Conservation (phyloP, 306 rosid genomes). For the Corylus heterophylla region DNA sequence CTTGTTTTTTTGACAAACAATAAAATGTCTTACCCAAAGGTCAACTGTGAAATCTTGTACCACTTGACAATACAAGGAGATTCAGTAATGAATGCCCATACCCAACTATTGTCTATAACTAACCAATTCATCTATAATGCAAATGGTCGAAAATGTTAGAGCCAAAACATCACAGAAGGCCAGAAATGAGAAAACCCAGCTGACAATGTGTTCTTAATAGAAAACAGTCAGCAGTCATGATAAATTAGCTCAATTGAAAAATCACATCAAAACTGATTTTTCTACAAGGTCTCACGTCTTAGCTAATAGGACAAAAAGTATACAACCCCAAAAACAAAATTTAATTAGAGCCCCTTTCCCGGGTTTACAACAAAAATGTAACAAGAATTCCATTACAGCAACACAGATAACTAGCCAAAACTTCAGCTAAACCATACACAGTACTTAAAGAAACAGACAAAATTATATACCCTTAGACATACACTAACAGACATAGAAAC, state of each 20-base stretch:
- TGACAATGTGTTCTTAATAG: background rate
- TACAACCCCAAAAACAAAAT: background rate
- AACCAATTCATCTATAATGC: background rate
- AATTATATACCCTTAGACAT: background rate
- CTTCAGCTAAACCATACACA: slow-evolving; percentile 10
- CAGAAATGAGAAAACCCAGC: background rate
- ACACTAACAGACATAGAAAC: background rate
- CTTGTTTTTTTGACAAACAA: background rate
- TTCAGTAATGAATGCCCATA: no score
- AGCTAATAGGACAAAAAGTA: background rate
- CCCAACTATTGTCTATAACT: no score
- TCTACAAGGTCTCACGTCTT: background rate
- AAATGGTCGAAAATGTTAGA: background rate
- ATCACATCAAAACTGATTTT: background rate
- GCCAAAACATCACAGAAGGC: background rate
- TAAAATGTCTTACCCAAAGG: background rate
- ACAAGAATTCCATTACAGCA: background rate
- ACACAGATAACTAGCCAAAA: background rate
- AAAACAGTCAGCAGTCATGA: background rate
- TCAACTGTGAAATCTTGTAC: background rate
- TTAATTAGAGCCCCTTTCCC: slow-evolving; percentile 10
- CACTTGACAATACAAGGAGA: no score
- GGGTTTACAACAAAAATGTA: slow-evolving; percentile 17
- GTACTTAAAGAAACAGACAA: background rate
- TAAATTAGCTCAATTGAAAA: background rate